These are phyloP conservation scores for Tetrahymena elliotti DNA, from an alignment of 73 alveolate genomes.

Conservation along the genomic window DNA sequence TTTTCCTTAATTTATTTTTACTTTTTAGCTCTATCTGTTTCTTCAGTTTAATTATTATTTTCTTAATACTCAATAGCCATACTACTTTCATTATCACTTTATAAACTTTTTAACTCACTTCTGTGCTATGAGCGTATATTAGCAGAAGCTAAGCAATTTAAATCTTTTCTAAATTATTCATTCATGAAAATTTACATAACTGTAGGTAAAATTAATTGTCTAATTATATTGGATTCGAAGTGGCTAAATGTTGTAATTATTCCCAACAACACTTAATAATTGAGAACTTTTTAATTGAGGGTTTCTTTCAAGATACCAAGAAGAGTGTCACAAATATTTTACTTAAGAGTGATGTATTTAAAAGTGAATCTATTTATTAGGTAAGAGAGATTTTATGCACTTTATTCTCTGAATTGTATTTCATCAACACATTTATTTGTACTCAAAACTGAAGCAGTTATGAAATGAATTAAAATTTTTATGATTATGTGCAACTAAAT, in stretches of 20 bases:
- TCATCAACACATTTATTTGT: not conserved
- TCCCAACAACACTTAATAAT: not conserved
- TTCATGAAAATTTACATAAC: not conserved
- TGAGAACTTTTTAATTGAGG: not conserved
- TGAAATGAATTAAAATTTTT: not conserved
- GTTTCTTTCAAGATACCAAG: not conserved
- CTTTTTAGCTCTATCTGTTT: not conserved
- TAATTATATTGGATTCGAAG: not conserved
- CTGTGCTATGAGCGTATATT: not conserved
- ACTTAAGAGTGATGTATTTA: not conserved
- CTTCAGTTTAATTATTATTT: not conserved
- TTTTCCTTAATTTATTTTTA: not conserved
- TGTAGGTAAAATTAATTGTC: not conserved
- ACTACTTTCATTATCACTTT: not conserved
- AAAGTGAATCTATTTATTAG: not conserved
- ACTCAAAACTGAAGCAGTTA: not conserved
- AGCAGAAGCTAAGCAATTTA: not conserved
- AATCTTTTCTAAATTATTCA: not conserved
- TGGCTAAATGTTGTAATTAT: not conserved
- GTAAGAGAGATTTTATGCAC: not conserved
- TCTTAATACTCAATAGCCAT: not conserved
- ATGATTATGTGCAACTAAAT: not conserved
- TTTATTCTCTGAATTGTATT: not conserved
- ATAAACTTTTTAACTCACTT: not conserved
- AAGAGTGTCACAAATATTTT: not conserved